Conservation (phyloP, 2,329 filamentous ascomycete species). For the Trichoderma guizhouense region DNA sequence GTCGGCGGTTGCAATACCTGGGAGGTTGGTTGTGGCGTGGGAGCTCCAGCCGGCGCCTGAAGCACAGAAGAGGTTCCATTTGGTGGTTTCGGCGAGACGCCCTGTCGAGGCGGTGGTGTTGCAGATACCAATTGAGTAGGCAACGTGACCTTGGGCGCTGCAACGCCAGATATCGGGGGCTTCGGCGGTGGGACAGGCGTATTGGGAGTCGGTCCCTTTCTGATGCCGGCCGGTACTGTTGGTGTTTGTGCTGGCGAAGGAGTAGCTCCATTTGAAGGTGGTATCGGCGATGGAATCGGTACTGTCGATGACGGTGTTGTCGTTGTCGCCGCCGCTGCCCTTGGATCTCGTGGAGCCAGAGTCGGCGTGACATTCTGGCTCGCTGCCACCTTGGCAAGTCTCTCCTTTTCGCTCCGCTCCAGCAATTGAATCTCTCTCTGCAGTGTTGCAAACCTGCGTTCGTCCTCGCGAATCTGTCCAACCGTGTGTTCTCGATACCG, state of each 20-base stretch:
- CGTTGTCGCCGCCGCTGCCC: conserved; percentile 25
- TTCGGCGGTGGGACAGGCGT: conserved; percentile 38
- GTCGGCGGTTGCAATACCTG: conserved; percentile 32
- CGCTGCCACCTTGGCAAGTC: conserved; percentile 34
- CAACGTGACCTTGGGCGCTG: conserved; percentile 27
- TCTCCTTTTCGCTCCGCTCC: conserved; percentile 47
- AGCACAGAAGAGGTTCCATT: conserved; percentile 33
- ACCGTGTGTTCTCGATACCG: conserved; percentile 69
- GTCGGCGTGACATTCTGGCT: conserved; percentile 34
- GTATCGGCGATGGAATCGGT: conserved; percentile 15
- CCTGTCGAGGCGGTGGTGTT: conserved; percentile 29
- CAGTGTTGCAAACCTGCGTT: conserved; percentile 61
- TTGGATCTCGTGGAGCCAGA: conserved; percentile 33
- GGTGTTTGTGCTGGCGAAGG: conserved; percentile 24
- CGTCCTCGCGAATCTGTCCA: conserved; percentile 70
- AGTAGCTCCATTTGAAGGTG: conserved; percentile 23
- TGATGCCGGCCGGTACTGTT: conserved; percentile 24
- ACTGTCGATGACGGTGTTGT: conserved; percentile 20
- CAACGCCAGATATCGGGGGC: conserved; percentile 24
- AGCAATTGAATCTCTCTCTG: conserved; percentile 67
- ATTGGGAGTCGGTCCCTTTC: conserved; percentile 29
- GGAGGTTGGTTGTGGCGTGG: conserved; percentile 27
- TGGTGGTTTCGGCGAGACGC: conserved; percentile 31
- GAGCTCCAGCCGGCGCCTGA: conserved; percentile 35
- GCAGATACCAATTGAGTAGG: conserved; percentile 30